These are phyloP conservation scores for Aspergillus sclerotialis DNA, from an alignment of 2,329 filamentous ascomycete genomes.

Conservation along the genomic window DNA sequence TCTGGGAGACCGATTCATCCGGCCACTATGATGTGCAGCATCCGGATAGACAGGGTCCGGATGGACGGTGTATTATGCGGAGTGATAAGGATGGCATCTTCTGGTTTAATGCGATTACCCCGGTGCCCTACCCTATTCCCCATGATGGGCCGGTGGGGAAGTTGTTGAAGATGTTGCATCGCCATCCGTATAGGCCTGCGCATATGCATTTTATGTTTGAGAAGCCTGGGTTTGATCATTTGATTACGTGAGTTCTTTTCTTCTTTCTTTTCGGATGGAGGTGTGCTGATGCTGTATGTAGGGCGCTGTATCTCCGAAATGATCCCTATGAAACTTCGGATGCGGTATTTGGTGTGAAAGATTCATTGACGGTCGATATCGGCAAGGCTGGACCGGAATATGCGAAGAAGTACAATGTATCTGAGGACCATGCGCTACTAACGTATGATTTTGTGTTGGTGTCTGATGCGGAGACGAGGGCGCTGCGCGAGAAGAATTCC, in stretches of 20 bases:
- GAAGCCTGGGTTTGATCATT: conserved; percentile 67
- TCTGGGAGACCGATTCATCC: conserved; percentile 79
- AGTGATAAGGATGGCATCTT: conserved; percentile 67
- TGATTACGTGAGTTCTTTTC: conserved; percentile 64
- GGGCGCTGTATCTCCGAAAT: conserved; percentile 67
- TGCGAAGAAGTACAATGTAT: conserved; percentile 56
- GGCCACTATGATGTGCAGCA: conserved; percentile 80
- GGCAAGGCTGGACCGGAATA: conserved; percentile 46
- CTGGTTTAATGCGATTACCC: conserved; percentile 79
- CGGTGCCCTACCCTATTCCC: conserved; percentile 79
- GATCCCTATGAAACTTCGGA: conserved; percentile 79
- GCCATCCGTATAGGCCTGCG: conserved; percentile 70
- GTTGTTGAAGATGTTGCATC: conserved; percentile 56
- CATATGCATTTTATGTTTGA: conserved; percentile 90
- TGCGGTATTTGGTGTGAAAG: conserved; percentile 80
- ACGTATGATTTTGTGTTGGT: conserved; percentile 74
- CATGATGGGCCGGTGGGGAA: conserved; percentile 77
- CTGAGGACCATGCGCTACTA: conserved; percentile 57
- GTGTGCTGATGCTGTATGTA: conserved; percentile 25
- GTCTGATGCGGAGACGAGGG: conserved; percentile 60
- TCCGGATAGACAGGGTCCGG: conserved; percentile 54
- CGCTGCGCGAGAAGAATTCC: conserved; percentile 60
- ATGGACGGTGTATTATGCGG: conserved; percentile 64
- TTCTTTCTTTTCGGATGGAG: background rate
- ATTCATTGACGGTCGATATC: conserved; percentile 66